Evolutionary conservation across 1,284 basidiomycete genomes (phyloP).

Genomic region (Acaromyces ingoldii): DNA sequence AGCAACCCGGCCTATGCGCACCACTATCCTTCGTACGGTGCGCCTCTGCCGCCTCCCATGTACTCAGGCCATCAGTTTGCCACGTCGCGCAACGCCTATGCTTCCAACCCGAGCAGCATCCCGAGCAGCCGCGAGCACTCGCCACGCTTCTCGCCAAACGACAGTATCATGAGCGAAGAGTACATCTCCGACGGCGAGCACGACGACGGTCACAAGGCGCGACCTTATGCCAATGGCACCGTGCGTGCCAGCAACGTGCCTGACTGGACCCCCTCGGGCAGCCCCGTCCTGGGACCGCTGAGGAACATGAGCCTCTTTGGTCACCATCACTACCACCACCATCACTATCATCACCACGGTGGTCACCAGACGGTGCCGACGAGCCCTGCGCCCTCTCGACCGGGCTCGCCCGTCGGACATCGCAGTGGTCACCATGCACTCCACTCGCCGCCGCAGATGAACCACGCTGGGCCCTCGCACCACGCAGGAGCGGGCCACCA

Average conservation of each 20-base stretch:
- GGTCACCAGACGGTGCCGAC: slow-evolving; percentile 40
- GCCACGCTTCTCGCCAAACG: slow-evolving; percentile 40
- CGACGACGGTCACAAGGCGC: slow-evolving; percentile 12
- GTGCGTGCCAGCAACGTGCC: slow-evolving; percentile 8
- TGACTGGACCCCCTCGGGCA: slow-evolving; percentile 47
- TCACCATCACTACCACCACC: slow-evolving; percentile 15
- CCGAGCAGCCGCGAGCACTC: slow-evolving; percentile 46
- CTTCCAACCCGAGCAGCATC: slow-evolving; percentile 40
- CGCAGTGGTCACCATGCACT: no score
- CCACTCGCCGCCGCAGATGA: slow-evolving; percentile 20
- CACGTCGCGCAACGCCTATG: slow-evolving; percentile 5
- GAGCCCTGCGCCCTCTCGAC: slow-evolving; percentile 40
- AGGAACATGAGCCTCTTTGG: slow-evolving; percentile 48
- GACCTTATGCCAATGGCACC: slow-evolving; percentile 10
- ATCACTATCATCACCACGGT: slow-evolving; percentile 3
- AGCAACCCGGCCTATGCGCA: not conserved
- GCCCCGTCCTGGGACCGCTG: slow-evolving; percentile 47
- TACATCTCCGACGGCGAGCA: slow-evolving; percentile 39
- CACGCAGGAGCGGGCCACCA: slow-evolving; percentile 43
- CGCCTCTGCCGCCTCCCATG: slow-evolving; percentile 14
- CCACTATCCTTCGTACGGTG: not conserved
- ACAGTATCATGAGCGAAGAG: slow-evolving; percentile 34
- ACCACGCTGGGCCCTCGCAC: slow-evolving; percentile 42
- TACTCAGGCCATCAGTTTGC: slow-evolving; percentile 8
- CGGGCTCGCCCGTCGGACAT: slow-evolving; percentile 46